Evolutionary conservation across 2,329 filamentous ascomycete genomes (phyloP), one percentile per base, ranked within the genome.

Genomic region (Myriosclerotinia duriaeana): DNA sequence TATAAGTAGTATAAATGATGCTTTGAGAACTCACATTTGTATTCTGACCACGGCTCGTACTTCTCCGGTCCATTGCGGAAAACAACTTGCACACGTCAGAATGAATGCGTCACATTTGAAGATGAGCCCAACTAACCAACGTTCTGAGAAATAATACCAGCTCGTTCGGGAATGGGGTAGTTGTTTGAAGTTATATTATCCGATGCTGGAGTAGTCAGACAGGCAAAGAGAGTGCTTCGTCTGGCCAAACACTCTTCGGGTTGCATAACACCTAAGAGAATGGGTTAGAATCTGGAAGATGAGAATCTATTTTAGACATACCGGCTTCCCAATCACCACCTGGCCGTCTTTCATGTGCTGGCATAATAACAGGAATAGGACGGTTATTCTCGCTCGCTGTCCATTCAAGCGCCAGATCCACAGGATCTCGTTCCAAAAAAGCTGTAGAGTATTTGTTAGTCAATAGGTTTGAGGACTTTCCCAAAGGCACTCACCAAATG

Each of bases 261-360:
- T 42, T 86, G 86, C 71, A 85, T 81, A 15, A 84, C 79, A 12
- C 84, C 84, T 46, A 22, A 80, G 76, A 65, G 76, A 40, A 48
- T 36, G 56, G 69, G 55, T 70, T 60, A 61, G n/a, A 52, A 46
- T 53, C 58, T 22, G 11, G 26, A 36, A 38, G 34, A n/a, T 44
- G 26, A 64, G 3, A 14, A 40, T 7, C 30, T 40, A 48, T 12
- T 34, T 40, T 15, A 63, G 26, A 48, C 48, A 79, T 81, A 68
- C 82, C 83, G 8, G 84, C 89, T 72, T 92, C 89, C 90, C 90
- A 93, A 75, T 93, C 89, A n/a, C 90, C 90, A 12, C 90, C 90
- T 0, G 90, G 84, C 48, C 89, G 83, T 74, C 89, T 90, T 76
- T 93, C 90, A 78, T 93, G 91, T 58, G 90, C 90, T 36, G 75